Base-by-base conservation (phyloP, 192 early-diverging fungal genomes). In the Piromyces finnis region DNA sequence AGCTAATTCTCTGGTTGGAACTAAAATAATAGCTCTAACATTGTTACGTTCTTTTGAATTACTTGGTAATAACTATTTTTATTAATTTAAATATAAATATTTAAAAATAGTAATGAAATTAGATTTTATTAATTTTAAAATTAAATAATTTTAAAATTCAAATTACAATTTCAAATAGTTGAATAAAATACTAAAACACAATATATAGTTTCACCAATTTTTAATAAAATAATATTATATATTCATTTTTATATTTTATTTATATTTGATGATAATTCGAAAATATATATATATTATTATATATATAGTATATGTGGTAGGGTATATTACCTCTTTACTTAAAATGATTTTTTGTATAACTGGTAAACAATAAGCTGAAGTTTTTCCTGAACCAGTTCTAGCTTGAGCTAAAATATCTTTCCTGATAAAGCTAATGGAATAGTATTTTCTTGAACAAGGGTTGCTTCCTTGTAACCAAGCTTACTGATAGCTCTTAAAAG, bases 351-450 rank as follows among this genome's bases (percentile, higher is more conserved):
- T 95, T 87, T 98, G 95, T 29, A 98, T 84, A 26, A 98, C 85
- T 1, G 97, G 96, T 29, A 98, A 83, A 78, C 92, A 91, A 85
- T 96, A 99, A 6, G 97, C 97, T 26, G 95, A 94, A 12, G 97
- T 98, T 86, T 99, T 99, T 82, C 97, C 97, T 29, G 93, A 94
- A 30, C 97, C 97, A 0, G 96, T 99, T 77, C 94, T 89, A 28
- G 97, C 96, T 68, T 92, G 87, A 16, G 95, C 97, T 77, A 98
- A 86, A 78, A 99, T 92, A 82, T 99, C 96, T 82, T 95, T 68
- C 97, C 96, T 35, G 92, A 84, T 12, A 99, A 87, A 28, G 95
- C 95, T 12, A 98, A 88, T 15, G 97, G 96, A 80, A 99, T 97
- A 3, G 92, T 92, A 32, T 90, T 91, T 37, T 89, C 87, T 86